Percentiles rank a stretch among this genome's conserved stretches.
Evolutionary conservation across 768 basidiomycete species (phyloP).

Genomic region (Podaxis carcinomalis): DNA sequence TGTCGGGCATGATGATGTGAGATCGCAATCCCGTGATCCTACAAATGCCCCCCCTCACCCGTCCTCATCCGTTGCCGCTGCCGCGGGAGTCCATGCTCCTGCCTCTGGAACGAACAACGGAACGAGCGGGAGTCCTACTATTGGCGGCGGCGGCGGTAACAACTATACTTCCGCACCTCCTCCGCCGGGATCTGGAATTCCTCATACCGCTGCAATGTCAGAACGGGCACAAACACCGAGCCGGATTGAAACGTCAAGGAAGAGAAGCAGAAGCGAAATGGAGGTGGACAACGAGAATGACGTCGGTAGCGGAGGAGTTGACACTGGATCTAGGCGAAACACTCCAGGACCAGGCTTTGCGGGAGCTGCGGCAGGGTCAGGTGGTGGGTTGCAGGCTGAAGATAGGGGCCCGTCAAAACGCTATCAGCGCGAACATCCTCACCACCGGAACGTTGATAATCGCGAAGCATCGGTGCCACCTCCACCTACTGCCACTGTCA

Average conservation of each 20-base stretch:
- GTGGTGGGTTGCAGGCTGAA: constrained; percentile 31
- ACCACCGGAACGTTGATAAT: constrained; percentile 32
- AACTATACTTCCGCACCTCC: constrained; percentile 16
- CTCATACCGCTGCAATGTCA: constrained; percentile 19
- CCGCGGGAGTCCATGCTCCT: constrained; percentile 24
- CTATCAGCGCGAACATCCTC: constrained; percentile 46
- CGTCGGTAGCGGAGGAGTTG: constrained; percentile 21
- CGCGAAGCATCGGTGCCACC: constrained; percentile 22
- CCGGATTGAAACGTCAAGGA: constrained; percentile 41
- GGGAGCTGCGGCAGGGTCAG: constrained; percentile 21
- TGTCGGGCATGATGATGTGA: constrained; percentile 46
- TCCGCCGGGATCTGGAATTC: neutral
- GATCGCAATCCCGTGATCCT: constrained; percentile 29
- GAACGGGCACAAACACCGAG: constrained; percentile 33
- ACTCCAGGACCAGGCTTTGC: constrained; percentile 10
- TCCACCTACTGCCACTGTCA: neutral
- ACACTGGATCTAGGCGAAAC: neutral
- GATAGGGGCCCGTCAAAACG: constrained; percentile 41
- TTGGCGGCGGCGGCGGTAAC: constrained; percentile 27
- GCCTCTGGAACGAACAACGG: constrained; percentile 18
- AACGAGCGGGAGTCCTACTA: constrained; percentile 13
- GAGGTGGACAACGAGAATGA: constrained; percentile 45
- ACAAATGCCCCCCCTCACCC: neutral
- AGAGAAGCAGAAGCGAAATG: constrained; percentile 60
- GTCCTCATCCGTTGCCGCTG: neutral